A percentile compares a stretch with the other conserved stretches of the same genome.
Evolutionary conservation across 1,284 basidiomycete genomes (phyloP).

Genomic region (Lentinus polychrous): DNA sequence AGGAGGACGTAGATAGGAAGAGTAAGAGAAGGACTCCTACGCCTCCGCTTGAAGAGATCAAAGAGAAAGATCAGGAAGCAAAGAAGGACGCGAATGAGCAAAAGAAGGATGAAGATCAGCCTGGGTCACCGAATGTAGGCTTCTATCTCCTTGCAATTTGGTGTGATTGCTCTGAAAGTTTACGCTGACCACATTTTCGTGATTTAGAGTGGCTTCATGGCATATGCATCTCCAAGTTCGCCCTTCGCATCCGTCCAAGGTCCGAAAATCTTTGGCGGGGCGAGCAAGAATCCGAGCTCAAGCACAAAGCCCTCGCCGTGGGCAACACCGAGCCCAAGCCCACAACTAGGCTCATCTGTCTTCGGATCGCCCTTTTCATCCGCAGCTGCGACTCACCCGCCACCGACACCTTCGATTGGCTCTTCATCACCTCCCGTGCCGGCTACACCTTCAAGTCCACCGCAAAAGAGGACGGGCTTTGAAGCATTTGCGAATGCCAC

Average conservation of each 20-base stretch:
- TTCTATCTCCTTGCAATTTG: conserved; percentile 30
- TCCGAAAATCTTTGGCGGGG: conserved; percentile 45
- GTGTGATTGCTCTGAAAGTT: neutral
- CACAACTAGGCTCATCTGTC: conserved; percentile 3
- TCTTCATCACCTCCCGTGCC: neutral
- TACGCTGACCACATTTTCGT: neutral
- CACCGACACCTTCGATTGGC: neutral
- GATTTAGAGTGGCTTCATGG: conserved; percentile 56
- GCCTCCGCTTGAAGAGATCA: conserved; percentile 47
- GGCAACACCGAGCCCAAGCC: conserved; percentile 10
- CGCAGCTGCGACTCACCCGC: neutral
- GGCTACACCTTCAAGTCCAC: conserved; percentile 4
- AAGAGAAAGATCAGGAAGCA: conserved; percentile 33
- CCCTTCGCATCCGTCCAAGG: conserved; percentile 66
- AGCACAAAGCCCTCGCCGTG: conserved; percentile 16
- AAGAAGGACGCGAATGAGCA: neutral
- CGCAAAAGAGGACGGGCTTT: conserved; percentile 42
- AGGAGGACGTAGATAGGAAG: conserved; percentile 19
- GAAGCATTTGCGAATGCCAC: conserved; percentile 67
- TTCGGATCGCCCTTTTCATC: neutral
- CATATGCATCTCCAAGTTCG: conserved; percentile 62
- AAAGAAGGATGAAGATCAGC: neutral
- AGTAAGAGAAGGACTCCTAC: conserved; percentile 26
- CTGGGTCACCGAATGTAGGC: conserved; percentile 25
- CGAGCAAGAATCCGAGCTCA: conserved; percentile 7